These are phyloP conservation scores for Nothomitra cinnamomea DNA, from an alignment of 2,329 filamentous ascomycete genomes.

Conservation along the genomic window DNA sequence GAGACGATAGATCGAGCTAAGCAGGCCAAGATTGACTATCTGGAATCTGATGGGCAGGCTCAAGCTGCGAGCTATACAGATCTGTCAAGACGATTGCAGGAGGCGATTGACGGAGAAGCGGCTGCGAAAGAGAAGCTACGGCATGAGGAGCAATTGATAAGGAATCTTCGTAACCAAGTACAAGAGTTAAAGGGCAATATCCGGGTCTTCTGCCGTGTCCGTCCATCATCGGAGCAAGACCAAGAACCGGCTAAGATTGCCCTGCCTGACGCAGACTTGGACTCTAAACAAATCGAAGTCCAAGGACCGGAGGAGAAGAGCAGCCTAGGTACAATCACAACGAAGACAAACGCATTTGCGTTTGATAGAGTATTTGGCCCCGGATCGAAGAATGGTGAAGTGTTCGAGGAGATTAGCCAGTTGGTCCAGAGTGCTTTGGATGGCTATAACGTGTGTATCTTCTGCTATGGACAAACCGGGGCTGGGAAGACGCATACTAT, in stretches of 20 bases:
- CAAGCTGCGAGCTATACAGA: constrained; percentile 73
- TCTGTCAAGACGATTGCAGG: constrained; percentile 64
- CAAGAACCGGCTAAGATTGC: constrained; percentile 55
- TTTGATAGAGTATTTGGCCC: constrained; percentile 90
- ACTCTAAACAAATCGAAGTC: constrained; percentile 73
- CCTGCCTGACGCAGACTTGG: constrained; percentile 64
- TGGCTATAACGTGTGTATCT: constrained; percentile 97
- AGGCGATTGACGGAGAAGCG: constrained; percentile 53
- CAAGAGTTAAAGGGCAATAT: constrained; percentile 98
- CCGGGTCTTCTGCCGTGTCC: constrained; percentile 90
- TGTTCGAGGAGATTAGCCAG: constrained; percentile 94
- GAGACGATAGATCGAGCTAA: constrained; percentile 62
- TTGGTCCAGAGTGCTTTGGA: constrained; percentile 91
- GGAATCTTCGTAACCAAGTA: constrained; percentile 92
- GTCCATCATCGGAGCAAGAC: constrained; percentile 50
- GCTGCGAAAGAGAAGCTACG: constrained; percentile 66
- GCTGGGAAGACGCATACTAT: constrained; percentile 96
- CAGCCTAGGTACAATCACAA: constrained; percentile 56
- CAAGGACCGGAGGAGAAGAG: constrained; percentile 71
- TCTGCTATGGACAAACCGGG: constrained; percentile 95
- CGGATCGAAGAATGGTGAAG: constrained; percentile 57
- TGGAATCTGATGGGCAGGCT: constrained; percentile 78
- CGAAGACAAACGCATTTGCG: constrained; percentile 69
- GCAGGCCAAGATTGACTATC: constrained; percentile 68
- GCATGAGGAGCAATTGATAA: constrained; percentile 75